Base-by-base conservation (phyloP, 2,329 filamentous ascomycete genomes). In the Cercospora janseana region DNA sequence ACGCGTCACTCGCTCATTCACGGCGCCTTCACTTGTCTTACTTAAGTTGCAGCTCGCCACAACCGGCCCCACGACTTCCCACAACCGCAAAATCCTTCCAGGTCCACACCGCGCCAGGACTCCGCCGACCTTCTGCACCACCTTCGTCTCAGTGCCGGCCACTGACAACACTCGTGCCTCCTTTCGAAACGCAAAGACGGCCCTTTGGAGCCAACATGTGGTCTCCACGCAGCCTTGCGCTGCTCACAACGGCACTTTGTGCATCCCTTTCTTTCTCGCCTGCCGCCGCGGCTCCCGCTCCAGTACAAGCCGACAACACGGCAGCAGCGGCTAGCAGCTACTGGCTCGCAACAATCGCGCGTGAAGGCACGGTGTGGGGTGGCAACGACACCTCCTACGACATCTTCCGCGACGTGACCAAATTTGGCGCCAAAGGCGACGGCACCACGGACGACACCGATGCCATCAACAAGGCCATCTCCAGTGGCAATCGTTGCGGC, bases 401-500 rank as follows among this genome's bases (percentile, higher is more conserved):
- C 67, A 62, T 78, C 60, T 79, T 70, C 65, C 75, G 75, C 60
- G 75, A 78, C 51, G 74, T 78, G 48, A 72, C 67, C 55, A 51
- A 51, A 4, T 74, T 65, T 43, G 71, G 67, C 45, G 69, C 70
- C 40, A 64, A 62, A 70, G 80, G 80, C 56, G 81, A 85, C 60
- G 83, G 83, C 10, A 69, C 73, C 0, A 86, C 85, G 20, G 92
- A 97, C 67, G 91, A 96, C 66, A 95, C 91, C 0, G 83, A 71
- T 1, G 88, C 91, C 49, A 95, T 97, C 78, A 96, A 95, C 73
- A 69, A 74, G 31, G 90, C 90, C 57, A 86, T 96, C 63, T 77
- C 89, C 21, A 76, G 79, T 61, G 95, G 97, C 78, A 95, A 95
- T 73, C 87, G 92, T 34, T 97, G 92, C 66, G 89, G 88, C 29